Base-by-base conservation (phyloP, 192 early-diverging fungal genomes). In the Entomortierella lignicola region DNA sequence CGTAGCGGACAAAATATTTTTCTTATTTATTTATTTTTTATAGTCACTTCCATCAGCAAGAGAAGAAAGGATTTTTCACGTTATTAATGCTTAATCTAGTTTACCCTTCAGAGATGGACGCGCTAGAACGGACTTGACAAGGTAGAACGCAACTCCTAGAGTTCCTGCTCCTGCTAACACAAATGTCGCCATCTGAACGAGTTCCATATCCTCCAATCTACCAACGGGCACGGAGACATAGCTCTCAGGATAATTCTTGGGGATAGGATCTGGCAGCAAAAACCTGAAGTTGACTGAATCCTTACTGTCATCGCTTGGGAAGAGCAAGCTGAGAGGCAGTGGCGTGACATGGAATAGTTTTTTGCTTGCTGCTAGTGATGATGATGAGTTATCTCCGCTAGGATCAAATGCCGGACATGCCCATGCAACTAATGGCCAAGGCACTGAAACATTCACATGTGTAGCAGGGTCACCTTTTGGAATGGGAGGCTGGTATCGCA, bases 361-460 rank as follows among this genome's bases (percentile, higher is more conserved):
- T 50, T 66, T 79, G 59, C 30, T 66, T 2, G 53, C 66, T 0
- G 4, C 34, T 10, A 10, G 10, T 37, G 43, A 25, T 11, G 57
- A 50, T 1, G 62, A 26, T 29, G 50, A 12, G 4, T 60, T 59
- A 41, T 59, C 63, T 20, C 27, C 34, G 4, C 31, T 44, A 0
- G 53, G 6, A 23, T n/a, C 8, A 23, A 37, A 26, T 5, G 37
- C 29, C 2, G 75, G 63, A 17, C 75, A 79, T 25, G 43, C 53
- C 75, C 75, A 79, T 29, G 68, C 68, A 18, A 79, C 75, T 41
- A 79, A 39, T 3, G 75, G 75, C 75, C 75, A 79, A 4, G 75
- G 75, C 13, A 70, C 52, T 3, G 57, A 26, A 0, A 79, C 75
- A 23, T 65, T 21, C 0, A 69, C 52, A 60, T 79, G 75, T 2